Percentiles rank a stretch among this genome's conserved stretches.
phyloP scores from a whole-genome alignment of 169 alveolate genomes.

The Eimeria acervulina region DNA sequence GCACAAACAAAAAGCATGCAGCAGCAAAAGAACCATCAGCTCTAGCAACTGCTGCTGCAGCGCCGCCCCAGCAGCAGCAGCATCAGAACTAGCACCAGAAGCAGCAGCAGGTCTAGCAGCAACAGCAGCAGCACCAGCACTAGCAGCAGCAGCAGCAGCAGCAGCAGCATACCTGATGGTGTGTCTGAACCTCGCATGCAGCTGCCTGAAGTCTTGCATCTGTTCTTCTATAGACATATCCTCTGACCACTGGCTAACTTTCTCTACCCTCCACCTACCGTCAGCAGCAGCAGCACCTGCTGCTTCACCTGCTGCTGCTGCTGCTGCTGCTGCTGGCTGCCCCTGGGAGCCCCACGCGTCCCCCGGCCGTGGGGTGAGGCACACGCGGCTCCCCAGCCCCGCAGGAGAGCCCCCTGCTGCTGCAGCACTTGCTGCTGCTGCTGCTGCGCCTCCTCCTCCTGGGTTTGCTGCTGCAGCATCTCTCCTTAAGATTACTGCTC shows the following conservation, averaged over 20 bases:
- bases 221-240: slow-evolving; percentile 4
- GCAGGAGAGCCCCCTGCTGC: neutral
- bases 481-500: neutral
- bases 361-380: slow-evolving; percentile 48
- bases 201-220: slow-evolving; percentile 45
- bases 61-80: too few species aligned
- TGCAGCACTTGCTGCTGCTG: too few species aligned
- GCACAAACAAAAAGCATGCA: neutral
- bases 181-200: slow-evolving; percentile 36
- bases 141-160: slow-evolving; percentile 45
- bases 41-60: slow-evolving; percentile 15
- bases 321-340: too few species aligned
- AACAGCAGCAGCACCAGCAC: neutral
- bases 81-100: too few species aligned
- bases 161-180: slow-evolving; percentile 56
- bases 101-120: too few species aligned
- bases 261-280: slow-evolving; percentile 17
- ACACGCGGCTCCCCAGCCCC: slow-evolving; percentile 1
- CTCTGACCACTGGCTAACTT: slow-evolving; percentile 44
- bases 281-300: too few species aligned
- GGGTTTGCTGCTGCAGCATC: slow-evolving; percentile 25
- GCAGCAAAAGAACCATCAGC: neutral
- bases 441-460: too few species aligned
- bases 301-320: too few species aligned
- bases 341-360: slow-evolving; percentile 40